Evolutionary conservation across 306 rosid genomes (phyloP), one percentile per base, ranked within the genome.

Genomic region (Lagenaria siceraria): DNA sequence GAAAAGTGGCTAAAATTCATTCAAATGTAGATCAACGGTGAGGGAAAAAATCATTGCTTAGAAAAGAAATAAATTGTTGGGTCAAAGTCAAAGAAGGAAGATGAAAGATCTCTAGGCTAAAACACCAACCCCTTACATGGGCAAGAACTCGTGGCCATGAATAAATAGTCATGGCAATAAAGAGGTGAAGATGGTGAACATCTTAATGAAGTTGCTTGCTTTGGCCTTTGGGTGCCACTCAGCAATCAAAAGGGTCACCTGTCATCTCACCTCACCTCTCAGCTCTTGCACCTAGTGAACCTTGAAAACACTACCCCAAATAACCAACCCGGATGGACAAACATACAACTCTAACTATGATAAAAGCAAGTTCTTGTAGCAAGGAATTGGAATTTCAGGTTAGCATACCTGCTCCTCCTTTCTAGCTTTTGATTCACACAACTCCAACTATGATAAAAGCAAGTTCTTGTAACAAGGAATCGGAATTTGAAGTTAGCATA

Each of bases 391-490:
- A 38, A 40, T 17, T 38, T 65, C 49, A 73, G 77, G 60, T 48
- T 42, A 21, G 48, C 65, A 14, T 81, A 95, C 99, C 97, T 92
- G 97, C 92, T 95, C 99, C 35, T 88, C 96, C 87, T 87, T 83
- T 85, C 83, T 92, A 46, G 96, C 88, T 88, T 88, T 95, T 78
- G 85, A 89, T 80, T 89, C 96, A 78, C 88, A 65, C 73, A 38
- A 11, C 46, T 18, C 31, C 33, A 31, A 33, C 42, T 15, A 63
- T 38, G 73, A 66, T 66, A 38, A 38, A 38, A 65, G 25, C 15
- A 66, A 10, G 10, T 66, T 38, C 51, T 27, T 19, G 49, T 7
- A 65, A 65, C 8, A n/a, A 22, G 75, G 36, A 11, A 43, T 22
- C n/a, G 17, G 63, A 38, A 40, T 17, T 38, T 65, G 40, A 73